Base-by-base conservation (phyloP, 495 filamentous ascomycete genomes). In the Hamigera avellanea region DNA sequence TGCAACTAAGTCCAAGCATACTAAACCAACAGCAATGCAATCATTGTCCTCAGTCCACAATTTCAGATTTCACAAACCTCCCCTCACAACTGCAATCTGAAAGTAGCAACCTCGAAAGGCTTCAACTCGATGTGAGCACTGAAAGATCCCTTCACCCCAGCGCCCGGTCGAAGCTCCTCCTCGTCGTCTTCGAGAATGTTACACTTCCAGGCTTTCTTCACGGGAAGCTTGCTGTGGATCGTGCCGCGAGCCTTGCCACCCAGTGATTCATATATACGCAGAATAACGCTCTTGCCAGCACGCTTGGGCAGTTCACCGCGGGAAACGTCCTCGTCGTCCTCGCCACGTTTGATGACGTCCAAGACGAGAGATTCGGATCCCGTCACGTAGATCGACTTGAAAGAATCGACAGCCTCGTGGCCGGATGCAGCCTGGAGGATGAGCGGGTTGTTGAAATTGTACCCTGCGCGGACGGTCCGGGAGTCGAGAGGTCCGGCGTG, bases 51-150 rank as follows among this genome's bases (percentile, higher is more conserved):
- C n/a, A n/a, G n/a, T n/a, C n/a, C n/a, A n/a, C n/a, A n/a, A n/a
- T n/a, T n/a, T n/a, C n/a, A n/a, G n/a, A n/a, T n/a, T n/a, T n/a
- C n/a, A n/a, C n/a, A n/a, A n/a, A 33, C 14, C 8, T 32, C 10
- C 34, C 12, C 36, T 46, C 48, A 80, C 47, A 96, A 52, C 53
- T 84, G 76, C 48, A 95, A 61, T 50, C 81, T 75, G 52, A 72
- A 94, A 1, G 83, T 93, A 18, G 78, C 83, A 19, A 98, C 81
- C 70, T 98, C 91, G 60, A 94, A 98, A 17, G 88, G 75, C 57
- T 78, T 70, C 44, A 95, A 48, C 25, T 79, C 70, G 45, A 96
- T 69, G 32, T 65, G 50, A 28, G 84, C 70, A 47, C 61, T 53
- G 4, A 35, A 26, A 3, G 66, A 62, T n/a, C 66, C 57, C 37